Evolutionary conservation across 768 basidiomycete species (phyloP).

Genomic region (Boletellus ananiceps): DNA sequence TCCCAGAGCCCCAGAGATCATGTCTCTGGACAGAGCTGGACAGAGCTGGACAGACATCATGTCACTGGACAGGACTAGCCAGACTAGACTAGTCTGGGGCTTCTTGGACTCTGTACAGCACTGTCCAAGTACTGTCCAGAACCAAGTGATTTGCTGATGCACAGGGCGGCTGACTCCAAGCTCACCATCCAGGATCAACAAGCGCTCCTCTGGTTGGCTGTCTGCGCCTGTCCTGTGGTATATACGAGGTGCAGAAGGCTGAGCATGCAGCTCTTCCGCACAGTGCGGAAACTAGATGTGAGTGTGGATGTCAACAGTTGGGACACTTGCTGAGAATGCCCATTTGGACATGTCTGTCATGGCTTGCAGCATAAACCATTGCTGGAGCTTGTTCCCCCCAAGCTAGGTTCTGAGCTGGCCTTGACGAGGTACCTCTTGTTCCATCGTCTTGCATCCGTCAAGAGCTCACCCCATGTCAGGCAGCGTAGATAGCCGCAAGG

Average conservation of each 20-base stretch:
- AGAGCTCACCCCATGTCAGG: conserved; percentile 6
- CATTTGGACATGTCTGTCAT: conserved; percentile 24
- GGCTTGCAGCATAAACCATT: conserved; percentile 1
- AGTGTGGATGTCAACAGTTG: conserved; percentile 79
- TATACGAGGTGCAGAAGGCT: conserved; percentile 64
- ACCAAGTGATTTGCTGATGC: conserved; percentile 5
- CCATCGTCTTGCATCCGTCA: neutral
- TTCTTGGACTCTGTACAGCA: too few relatives aligned
- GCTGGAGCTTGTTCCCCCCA: conserved; percentile 13
- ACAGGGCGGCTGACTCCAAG: conserved; percentile 77
- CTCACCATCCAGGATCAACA: conserved; percentile 76
- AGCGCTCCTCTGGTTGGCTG: conserved; percentile 55
- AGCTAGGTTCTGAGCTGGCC: conserved; percentile 17
- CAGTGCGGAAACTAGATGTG: conserved; percentile 84
- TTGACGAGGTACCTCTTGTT: conserved; percentile 24
- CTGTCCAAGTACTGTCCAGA: conserved; percentile 13
- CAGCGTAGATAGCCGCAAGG: conserved; percentile 25
- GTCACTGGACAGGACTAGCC: too few relatives aligned
- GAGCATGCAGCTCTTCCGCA: conserved; percentile 59
- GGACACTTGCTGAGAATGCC: conserved; percentile 19
- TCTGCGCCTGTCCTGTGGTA: conserved; percentile 41
- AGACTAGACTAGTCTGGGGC: too few relatives aligned
- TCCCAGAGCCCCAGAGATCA: too few relatives aligned
- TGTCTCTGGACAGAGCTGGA: too few relatives aligned
- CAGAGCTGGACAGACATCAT: too few relatives aligned